Conservation (phyloP, 2,329 filamentous ascomycete species). For the Colletotrichum sp. region DNA sequence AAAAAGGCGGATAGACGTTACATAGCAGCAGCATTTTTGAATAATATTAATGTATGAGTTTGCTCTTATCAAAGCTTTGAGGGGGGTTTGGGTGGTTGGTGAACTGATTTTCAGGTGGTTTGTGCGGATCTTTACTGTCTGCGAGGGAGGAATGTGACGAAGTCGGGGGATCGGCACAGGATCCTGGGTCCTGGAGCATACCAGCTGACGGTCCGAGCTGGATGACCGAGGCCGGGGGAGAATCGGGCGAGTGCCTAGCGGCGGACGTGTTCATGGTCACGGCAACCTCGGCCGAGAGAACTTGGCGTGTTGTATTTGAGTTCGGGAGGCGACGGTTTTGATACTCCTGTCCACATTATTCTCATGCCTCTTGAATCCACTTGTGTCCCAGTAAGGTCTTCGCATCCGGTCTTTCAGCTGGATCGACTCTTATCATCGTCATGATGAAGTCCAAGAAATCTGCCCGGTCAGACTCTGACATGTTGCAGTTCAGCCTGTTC, state of each 20-base stretch:
- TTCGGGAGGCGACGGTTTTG: rapidly evolving
- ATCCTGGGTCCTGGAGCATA: neutral
- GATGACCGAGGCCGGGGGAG: neutral
- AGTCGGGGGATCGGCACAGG: neutral
- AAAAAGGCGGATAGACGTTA: neutral
- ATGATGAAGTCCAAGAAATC: neutral
- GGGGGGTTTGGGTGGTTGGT: neutral
- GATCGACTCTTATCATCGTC: neutral
- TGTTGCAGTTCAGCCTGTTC: neutral
- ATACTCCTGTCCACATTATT: neutral
- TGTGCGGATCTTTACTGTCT: neutral
- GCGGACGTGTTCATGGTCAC: neutral
- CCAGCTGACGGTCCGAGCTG: neutral
- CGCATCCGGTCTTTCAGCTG: neutral
- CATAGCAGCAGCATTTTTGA: neutral
- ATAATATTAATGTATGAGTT: neutral
- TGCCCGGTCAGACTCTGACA: neutral
- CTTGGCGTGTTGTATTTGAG: neutral
- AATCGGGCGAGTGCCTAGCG: neutral
- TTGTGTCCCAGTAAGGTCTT: neutral
- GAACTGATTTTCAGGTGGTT: neutral
- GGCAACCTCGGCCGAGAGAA: neutral
- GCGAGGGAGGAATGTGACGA: neutral
- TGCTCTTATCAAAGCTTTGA: neutral
- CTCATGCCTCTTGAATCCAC: neutral